These are phyloP conservation scores for Durotheca rogersii DNA, from an alignment of 495 filamentous ascomycete genomes.

Conservation along the genomic window DNA sequence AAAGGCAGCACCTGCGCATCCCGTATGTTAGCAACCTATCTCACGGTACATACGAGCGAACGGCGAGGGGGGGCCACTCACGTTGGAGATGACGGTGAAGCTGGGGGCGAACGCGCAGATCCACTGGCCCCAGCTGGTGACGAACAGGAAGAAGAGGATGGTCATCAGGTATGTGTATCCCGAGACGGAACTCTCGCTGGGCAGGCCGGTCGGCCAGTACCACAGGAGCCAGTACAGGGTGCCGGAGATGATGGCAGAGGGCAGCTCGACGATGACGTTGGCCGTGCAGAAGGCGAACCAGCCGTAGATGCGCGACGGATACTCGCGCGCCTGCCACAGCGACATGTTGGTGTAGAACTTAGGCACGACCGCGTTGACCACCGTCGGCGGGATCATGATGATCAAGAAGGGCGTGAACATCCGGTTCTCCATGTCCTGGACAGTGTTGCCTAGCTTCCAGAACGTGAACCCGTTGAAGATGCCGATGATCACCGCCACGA, in stretches of 20 bases:
- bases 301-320: conserved; percentile 74
- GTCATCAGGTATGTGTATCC: conserved; percentile 87
- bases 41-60: neutral
- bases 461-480: conserved; percentile 90
- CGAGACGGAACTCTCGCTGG: conserved; percentile 59
- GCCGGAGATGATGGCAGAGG: conserved; percentile 61
- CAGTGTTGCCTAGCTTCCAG: conserved; percentile 66
- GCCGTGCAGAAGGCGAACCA: conserved; percentile 83
- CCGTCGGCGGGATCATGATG: conserved; percentile 69
- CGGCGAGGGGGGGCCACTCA: conserved; percentile 13
- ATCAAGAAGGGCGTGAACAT: conserved; percentile 80
- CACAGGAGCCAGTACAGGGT: conserved; percentile 74
- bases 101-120: conserved; percentile 78
- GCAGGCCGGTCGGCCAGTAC: conserved; percentile 78
- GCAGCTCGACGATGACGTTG: conserved; percentile 74
- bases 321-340: conserved; percentile 75
- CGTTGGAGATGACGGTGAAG: conserved; percentile 78
- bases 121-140: conserved; percentile 78
- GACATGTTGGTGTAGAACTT: conserved; percentile 78
- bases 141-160: conserved; percentile 79
- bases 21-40: neutral
- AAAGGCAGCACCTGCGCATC: conserved; percentile 57
- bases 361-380: conserved; percentile 74
- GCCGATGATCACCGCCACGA: conserved; percentile 55
- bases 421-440: conserved; percentile 74